A percentile compares a stretch with the other conserved stretches of the same genome.
These are phyloP conservation scores for Anaeramoeba flamelloides DNA, from an alignment of 78 protist genomes.

Conservation along the genomic window DNA sequence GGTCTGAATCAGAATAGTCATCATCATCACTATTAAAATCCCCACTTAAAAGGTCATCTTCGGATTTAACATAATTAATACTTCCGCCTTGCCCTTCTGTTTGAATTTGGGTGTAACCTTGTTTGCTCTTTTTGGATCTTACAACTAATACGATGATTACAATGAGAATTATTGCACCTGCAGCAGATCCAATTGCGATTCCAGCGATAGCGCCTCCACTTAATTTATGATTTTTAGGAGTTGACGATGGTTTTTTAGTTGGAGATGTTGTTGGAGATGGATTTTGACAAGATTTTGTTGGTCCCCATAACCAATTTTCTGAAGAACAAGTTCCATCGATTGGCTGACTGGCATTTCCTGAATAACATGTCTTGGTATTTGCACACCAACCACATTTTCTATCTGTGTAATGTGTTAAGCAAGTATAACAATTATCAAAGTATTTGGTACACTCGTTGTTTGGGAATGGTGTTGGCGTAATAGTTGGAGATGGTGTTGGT, in stretches of 20 bases:
- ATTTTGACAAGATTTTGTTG: background rate
- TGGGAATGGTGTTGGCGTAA: background rate
- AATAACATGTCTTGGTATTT: background rate
- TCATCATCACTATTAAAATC: too few relatives aligned
- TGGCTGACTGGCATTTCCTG: background rate
- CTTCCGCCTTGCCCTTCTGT: too few relatives aligned
- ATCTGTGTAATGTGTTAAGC: background rate
- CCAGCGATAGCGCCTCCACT: too few relatives aligned
- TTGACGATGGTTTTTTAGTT: background rate
- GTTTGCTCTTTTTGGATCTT: too few relatives aligned
- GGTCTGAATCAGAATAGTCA: too few relatives aligned
- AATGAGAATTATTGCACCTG: too few relatives aligned
- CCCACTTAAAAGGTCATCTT: too few relatives aligned
- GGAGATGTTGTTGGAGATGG: background rate
- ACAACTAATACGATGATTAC: too few relatives aligned
- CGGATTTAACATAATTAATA: too few relatives aligned
- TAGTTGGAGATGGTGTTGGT: background rate
- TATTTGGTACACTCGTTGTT: background rate
- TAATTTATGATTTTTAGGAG: too few relatives aligned
- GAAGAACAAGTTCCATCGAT: background rate
- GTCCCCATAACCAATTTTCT: background rate
- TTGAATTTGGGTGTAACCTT: too few relatives aligned
- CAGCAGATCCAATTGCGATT: too few relatives aligned
- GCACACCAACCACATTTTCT: background rate
- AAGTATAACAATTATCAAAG: background rate